Percentiles rank a stretch among this genome's conserved stretches.
Conservation (phyloP, 2,329 filamentous ascomycete genomes). For the Talaromyces sp. region DNA sequence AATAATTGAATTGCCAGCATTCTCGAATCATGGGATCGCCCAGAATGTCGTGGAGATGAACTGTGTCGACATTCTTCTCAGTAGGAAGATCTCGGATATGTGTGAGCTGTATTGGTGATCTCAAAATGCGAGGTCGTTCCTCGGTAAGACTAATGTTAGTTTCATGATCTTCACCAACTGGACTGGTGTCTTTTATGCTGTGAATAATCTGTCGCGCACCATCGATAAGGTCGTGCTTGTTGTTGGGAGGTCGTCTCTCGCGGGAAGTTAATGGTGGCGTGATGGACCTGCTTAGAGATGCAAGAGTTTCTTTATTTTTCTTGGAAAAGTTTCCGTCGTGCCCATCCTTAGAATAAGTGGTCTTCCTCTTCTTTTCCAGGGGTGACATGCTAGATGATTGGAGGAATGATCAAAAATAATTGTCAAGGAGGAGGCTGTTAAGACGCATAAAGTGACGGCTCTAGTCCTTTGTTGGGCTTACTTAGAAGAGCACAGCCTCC, state of each 20-base stretch:
- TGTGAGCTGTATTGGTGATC: slow-evolving; percentile 70
- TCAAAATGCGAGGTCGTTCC: slow-evolving; percentile 28
- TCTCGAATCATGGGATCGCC: slow-evolving; percentile 69
- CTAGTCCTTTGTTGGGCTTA: neutral
- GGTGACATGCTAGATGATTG: slow-evolving; percentile 3
- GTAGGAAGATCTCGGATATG: slow-evolving; percentile 62
- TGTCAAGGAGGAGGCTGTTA: neutral
- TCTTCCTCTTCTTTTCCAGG: neutral
- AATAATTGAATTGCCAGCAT: slow-evolving; percentile 57
- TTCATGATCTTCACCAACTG: too few species aligned
- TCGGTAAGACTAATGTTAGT: neutral
- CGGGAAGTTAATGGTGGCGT: slow-evolving; percentile 25
- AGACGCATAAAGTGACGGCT: neutral
- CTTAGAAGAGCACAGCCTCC: neutral
- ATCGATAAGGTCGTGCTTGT: neutral
- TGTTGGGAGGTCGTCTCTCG: neutral
- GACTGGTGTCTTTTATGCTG: neutral
- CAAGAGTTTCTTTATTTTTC: slow-evolving; percentile 17
- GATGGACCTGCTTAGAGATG: slow-evolving; percentile 31
- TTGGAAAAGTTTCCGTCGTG: too few species aligned
- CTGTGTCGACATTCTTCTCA: slow-evolving; percentile 60
- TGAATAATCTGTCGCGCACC: neutral
- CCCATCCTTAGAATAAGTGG: neutral
- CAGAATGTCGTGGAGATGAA: slow-evolving; percentile 65
- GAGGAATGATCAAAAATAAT: neutral